Evolutionary conservation across 2,329 filamentous ascomycete genomes (phyloP).

Genomic region (Sarocladium brachiariae): DNA sequence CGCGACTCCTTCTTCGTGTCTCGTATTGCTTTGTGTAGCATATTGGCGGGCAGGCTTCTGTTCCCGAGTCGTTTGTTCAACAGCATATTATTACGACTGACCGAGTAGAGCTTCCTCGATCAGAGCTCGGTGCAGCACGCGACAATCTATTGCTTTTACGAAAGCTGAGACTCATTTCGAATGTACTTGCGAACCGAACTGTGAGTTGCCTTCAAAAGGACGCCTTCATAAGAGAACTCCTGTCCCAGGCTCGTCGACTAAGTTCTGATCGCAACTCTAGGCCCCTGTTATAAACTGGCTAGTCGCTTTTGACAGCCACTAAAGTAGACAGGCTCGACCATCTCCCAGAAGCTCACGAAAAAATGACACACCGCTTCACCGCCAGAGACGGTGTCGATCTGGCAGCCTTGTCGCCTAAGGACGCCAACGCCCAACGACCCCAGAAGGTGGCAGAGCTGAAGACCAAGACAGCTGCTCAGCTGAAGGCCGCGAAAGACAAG

Average conservation of each 20-base stretch:
- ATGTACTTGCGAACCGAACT: not conserved
- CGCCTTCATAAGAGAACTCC: too few species aligned
- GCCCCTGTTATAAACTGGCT: not conserved
- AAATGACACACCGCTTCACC: constrained; percentile 43
- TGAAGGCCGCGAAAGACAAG: constrained; percentile 55
- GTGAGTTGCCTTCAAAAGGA: not conserved
- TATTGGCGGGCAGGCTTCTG: not conserved
- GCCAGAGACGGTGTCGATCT: constrained; percentile 46
- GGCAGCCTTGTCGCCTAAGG: constrained; percentile 58
- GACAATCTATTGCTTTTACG: not conserved
- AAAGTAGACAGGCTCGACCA: not conserved
- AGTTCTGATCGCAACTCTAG: not conserved
- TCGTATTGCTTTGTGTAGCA: constrained; percentile 1
- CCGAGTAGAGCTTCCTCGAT: not conserved
- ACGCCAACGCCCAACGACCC: constrained; percentile 54
- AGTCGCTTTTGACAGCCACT: not conserved
- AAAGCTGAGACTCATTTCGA: not conserved
- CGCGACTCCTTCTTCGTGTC: not conserved
- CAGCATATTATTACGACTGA: not conserved
- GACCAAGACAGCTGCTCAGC: constrained; percentile 43
- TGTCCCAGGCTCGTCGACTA: not conserved
- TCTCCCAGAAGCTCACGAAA: not conserved
- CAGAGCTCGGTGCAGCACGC: not conserved
- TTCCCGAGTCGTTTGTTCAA: not conserved
- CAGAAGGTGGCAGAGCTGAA: constrained; percentile 38